These are phyloP conservation scores for Trichoderma sp. DNA, from an alignment of 2,329 filamentous ascomycete genomes.

Conservation along the genomic window DNA sequence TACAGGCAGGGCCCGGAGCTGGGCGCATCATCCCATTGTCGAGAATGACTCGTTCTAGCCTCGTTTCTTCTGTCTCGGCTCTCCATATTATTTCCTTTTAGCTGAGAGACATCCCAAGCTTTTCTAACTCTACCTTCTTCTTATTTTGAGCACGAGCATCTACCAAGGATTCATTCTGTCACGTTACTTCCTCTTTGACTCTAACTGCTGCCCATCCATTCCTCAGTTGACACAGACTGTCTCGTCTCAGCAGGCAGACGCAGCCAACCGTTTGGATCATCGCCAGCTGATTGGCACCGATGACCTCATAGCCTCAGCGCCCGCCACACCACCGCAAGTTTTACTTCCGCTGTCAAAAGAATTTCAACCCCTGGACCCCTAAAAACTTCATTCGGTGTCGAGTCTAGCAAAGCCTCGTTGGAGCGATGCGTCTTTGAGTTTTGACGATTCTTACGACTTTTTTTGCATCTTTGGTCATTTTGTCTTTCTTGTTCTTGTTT, in stretches of 20 bases:
- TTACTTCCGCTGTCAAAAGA: conserved; percentile 13
- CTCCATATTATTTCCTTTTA: background rate
- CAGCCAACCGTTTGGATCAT: background rate
- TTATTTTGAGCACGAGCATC: background rate
- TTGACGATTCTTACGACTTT: background rate
- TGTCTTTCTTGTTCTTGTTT: background rate
- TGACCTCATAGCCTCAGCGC: conserved; percentile 21
- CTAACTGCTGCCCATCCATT: background rate
- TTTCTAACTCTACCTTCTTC: background rate
- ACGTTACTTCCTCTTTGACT: background rate
- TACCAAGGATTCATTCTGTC: background rate
- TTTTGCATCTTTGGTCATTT: background rate
- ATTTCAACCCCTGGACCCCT: conserved; percentile 15
- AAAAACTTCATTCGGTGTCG: background rate
- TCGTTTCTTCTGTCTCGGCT: background rate
- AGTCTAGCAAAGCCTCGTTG: background rate
- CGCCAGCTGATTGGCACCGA: conserved; percentile 1
- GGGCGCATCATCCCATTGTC: background rate
- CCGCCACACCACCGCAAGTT: background rate
- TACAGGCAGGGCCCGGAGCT: background rate
- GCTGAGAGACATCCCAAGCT: background rate
- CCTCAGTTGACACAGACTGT: background rate
- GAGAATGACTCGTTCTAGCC: background rate
- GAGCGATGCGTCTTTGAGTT: conserved; percentile 2
- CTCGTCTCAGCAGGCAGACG: background rate